A percentile compares a stretch with the other conserved stretches of the same genome.
phyloP scores from a whole-genome alignment of 495 filamentous ascomycete species.

The Beverwykella pulmonaria region DNA sequence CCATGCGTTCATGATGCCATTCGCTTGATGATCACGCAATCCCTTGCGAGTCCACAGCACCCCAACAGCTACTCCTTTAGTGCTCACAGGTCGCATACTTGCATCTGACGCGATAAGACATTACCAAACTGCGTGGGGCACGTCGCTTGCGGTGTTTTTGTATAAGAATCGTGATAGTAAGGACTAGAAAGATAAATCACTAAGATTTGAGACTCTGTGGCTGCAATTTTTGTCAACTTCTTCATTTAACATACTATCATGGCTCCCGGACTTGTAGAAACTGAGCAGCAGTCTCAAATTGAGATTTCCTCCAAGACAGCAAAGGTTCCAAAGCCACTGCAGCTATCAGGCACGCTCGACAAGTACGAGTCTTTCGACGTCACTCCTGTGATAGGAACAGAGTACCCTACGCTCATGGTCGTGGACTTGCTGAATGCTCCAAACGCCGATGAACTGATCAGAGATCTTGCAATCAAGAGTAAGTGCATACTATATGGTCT shows the following conservation, averaged over 20 bases:
- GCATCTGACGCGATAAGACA: too few species aligned
- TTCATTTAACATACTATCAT: neutral
- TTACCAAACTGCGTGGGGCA: too few species aligned
- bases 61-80: too few species aligned
- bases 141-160: too few species aligned
- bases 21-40: too few species aligned
- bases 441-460: conserved; percentile 18
- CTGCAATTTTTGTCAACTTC: too few species aligned
- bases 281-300: neutral
- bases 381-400: conserved; percentile 25
- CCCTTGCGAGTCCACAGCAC: too few species aligned
- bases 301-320: neutral
- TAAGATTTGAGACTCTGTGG: neutral
- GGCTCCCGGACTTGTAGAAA: neutral
- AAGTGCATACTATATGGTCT: neutral
- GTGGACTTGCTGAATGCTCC: conserved; percentile 11
- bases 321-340: conserved; percentile 3
- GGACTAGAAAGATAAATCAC: neutral
- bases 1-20: too few species aligned
- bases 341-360: conserved; percentile 11
- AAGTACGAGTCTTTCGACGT: conserved; percentile 24
- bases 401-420: conserved; percentile 21
- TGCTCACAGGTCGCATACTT: too few species aligned
- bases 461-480: conserved; percentile 32
- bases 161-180: conserved; percentile 34